A percentile compares a stretch with the other conserved stretches of the same genome.
These are phyloP conservation scores for Colletotrichum siamense DNA, from an alignment of 2,329 filamentous ascomycete species.

Conservation along the genomic window DNA sequence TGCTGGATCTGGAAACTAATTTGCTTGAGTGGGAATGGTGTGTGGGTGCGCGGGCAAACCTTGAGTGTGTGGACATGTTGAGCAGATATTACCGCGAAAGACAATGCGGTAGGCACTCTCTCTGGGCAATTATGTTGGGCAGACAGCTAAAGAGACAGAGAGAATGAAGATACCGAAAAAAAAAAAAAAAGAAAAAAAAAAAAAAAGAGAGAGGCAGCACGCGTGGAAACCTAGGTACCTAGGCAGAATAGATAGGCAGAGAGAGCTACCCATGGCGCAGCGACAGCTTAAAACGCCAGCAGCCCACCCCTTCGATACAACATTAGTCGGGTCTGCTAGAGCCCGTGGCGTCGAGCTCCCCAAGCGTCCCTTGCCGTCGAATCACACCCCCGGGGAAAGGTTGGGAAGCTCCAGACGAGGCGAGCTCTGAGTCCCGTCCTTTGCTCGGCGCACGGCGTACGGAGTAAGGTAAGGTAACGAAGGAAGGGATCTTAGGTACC, in stretches of 20 bases:
- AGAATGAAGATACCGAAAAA: no score
- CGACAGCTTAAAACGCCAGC: slow-evolving; percentile 12
- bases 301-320: slow-evolving; percentile 14
- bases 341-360: slow-evolving; percentile 2
- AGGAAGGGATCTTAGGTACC: no score
- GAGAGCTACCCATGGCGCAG: background rate
- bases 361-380: slow-evolving; percentile 4
- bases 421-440: background rate
- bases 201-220: no score
- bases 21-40: background rate
- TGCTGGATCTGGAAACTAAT: background rate
- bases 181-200: no score
- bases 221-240: no score
- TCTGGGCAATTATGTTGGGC: no score
- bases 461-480: no score
- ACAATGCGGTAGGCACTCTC: no score
- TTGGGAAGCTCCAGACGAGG: slow-evolving; percentile 4
- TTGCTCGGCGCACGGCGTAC: no score
- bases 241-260: background rate
- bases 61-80: background rate
- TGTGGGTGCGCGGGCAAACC: background rate
- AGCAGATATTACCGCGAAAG: no score
- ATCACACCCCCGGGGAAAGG: background rate
- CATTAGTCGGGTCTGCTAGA: slow-evolving; percentile 10
- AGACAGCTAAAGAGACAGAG: no score